Base-by-base conservation (phyloP, 805 yeast genomes). In the Wickerhamomyces rabaulensis region DNA sequence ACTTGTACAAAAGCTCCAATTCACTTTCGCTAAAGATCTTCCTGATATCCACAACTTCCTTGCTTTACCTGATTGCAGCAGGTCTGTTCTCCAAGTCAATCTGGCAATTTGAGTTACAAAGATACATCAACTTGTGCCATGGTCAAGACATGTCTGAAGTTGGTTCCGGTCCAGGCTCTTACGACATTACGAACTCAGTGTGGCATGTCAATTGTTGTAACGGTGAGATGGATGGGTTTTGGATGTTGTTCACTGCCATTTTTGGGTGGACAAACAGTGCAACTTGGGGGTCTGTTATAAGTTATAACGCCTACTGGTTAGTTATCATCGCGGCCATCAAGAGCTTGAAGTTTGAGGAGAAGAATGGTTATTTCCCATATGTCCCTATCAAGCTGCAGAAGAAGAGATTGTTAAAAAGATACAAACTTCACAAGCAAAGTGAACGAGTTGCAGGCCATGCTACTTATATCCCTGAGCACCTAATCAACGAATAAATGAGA, bases 151-250 rank as follows among this genome's bases (percentile, higher is more conserved):
- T 88, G 61, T 75, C 87, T 35, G 97, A 90, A 66, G 76, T 83
- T 2, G 97, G 97, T 2, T 82, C 83, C 42, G 97, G 97, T 0
- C 96, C 96, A 0, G 97, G 97, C 0, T 85, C 95, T 0, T 90
- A 90, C 60, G 96, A 90, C 58, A 82, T 90, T 20, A 54, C 76
- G 19, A 77, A 74, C 41, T 81, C 94, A 7, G 82, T 90, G 2
- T 90, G 97, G 97, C 97, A 90, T 63, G 96, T 90, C 22, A 88
- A 90, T 66, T 89, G 96, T 64, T 90, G 97, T 68, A 89, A 89
- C 63, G 95, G 96, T 21, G 84, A 87, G 54, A 85, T 78, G n/a
- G 97, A 90, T 59, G 95, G 95, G 4, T 80, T 83, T 27, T 90
- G 95, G 96, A 88, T 89, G 95, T 70, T 90, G 31, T 74, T 87